Conservation (phyloP, 352 stramenopile genomes). For the Phytophthora brassicae region DNA sequence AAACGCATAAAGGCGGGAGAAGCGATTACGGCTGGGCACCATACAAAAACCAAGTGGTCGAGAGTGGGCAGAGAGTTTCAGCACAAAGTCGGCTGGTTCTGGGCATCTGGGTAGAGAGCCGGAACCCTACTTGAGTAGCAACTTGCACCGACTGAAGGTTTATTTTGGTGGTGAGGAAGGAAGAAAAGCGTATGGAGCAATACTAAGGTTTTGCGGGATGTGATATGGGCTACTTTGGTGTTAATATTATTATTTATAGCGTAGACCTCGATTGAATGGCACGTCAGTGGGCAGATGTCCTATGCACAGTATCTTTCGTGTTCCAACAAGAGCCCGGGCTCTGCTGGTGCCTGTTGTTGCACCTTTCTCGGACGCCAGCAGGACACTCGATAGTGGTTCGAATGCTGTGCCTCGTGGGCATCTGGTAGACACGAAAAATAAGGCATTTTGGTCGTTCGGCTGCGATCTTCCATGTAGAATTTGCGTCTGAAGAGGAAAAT, state of each 20-base stretch:
- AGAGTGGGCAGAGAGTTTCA: constrained; percentile 29
- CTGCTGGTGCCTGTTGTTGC: constrained; percentile 19
- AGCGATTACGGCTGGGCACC: constrained; percentile 34
- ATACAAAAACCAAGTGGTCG: background rate
- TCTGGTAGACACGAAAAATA: constrained; percentile 30
- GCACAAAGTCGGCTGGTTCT: constrained; percentile 24
- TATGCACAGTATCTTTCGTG: constrained; percentile 21
- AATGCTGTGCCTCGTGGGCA: constrained; percentile 10
- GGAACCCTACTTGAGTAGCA: constrained; percentile 19
- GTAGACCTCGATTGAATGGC: too few relatives aligned
- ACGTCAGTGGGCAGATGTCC: constrained; percentile 27
- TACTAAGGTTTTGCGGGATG: too few relatives aligned
- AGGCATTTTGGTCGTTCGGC: background rate
- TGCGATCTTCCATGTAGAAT: constrained; percentile 16
- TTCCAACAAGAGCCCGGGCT: constrained; percentile 9
- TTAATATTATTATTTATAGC: too few relatives aligned
- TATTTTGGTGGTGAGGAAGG: background rate
- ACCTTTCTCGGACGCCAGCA: constrained; percentile 25
- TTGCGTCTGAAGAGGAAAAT: background rate
- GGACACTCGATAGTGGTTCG: constrained; percentile 19
- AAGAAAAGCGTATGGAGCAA: background rate
- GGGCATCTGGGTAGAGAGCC: constrained; percentile 33
- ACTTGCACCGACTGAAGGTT: constrained; percentile 2
- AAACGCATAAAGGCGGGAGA: constrained; percentile 20
- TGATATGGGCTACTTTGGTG: too few relatives aligned